A percentile compares a stretch with the other conserved stretches of the same genome.
phyloP scores from a whole-genome alignment of 2,329 filamentous ascomycete species.

The Paracamarosporium sp. region DNA sequence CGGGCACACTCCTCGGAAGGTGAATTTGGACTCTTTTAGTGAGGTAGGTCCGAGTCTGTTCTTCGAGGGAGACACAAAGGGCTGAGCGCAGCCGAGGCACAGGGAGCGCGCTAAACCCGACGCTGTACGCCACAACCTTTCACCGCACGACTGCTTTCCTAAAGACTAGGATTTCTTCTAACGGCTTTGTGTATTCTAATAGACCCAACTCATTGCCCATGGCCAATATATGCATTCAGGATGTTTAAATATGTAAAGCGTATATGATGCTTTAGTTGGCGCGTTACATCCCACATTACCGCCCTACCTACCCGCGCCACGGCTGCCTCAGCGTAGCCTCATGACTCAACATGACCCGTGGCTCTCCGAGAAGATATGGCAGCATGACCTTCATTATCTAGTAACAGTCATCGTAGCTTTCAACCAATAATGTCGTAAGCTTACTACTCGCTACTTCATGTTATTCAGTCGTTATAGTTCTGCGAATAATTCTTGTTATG shows the following conservation, averaged over 20 bases:
- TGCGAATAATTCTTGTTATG: background rate
- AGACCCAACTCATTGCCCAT: too few species aligned
- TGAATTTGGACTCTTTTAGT: too few species aligned
- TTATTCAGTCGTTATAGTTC: background rate
- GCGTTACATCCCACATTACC: too few species aligned
- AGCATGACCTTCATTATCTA: background rate
- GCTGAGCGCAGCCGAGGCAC: background rate
- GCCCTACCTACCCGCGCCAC: background rate
- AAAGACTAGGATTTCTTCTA: background rate
- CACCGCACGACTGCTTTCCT: background rate
- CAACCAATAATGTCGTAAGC: background rate
- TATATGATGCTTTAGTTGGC: too few species aligned
- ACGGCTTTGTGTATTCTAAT: too few species aligned
- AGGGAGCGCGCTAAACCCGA: background rate
- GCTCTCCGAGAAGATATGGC: background rate
- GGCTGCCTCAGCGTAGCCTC: background rate
- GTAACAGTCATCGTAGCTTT: background rate
- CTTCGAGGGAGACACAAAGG: too few species aligned
- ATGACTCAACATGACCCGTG: slow-evolving; percentile 4
- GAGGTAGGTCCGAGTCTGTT: too few species aligned
- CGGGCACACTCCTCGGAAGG: too few species aligned
- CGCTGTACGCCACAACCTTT: background rate
- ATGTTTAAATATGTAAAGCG: too few species aligned
- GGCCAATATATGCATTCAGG: too few species aligned
- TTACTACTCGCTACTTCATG: background rate